These are phyloP conservation scores for grape (Vitis vinifera) DNA, from an alignment of 164 flowering plant genomes.

Conservation along the genomic window DNA sequence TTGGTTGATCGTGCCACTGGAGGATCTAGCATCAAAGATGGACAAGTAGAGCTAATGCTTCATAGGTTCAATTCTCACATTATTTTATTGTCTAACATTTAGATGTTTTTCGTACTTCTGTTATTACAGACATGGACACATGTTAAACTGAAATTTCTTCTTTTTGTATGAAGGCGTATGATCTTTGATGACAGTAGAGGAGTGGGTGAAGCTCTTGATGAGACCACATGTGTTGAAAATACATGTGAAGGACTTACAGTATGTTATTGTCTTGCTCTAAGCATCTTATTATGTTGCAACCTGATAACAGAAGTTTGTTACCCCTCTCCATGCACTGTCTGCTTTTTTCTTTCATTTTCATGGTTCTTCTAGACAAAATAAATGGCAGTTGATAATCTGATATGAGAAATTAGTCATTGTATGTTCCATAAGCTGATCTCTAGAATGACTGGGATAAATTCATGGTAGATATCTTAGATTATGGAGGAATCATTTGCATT, in stretches of 20 bases:
- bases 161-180: constrained; percentile 44
- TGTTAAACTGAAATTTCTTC: constrained; percentile 7
- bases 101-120: background rate
- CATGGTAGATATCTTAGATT: too few relatives aligned
- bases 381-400: too few relatives aligned
- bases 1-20: constrained; percentile 90
- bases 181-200: constrained; percentile 66
- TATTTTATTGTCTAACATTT: constrained; percentile 2
- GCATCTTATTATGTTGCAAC: background rate
- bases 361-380: too few relatives aligned
- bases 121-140: background rate
- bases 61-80: constrained; percentile 50
- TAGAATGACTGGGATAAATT: too few relatives aligned
- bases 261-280: constrained; percentile 8
- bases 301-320: background rate
- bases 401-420: too few relatives aligned
- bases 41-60: constrained; percentile 84
- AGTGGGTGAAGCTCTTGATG: constrained; percentile 79
- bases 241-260: constrained; percentile 79
- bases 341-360: background rate
- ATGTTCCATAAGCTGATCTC: too few relatives aligned
- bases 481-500: too few relatives aligned
- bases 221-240: constrained; percentile 50
- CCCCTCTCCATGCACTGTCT: background rate
- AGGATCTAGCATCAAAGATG: constrained; percentile 81